Base-by-base conservation (phyloP, 2,329 filamentous ascomycete species). In the Ascochyta viciae-villosae region DNA sequence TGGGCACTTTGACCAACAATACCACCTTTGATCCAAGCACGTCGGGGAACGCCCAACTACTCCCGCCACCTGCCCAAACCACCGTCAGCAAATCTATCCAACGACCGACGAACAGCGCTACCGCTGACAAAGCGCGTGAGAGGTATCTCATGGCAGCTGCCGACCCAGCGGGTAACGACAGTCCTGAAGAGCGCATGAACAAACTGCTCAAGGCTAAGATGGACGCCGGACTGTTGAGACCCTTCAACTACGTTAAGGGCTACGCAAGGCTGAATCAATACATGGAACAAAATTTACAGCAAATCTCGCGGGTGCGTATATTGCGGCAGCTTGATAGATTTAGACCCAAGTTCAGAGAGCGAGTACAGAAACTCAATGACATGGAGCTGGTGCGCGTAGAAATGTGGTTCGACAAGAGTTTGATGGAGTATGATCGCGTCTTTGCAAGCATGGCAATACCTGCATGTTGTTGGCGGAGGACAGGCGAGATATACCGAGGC, bases 381-480 rank as follows among this genome's bases (percentile, higher is more conserved):
- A 90, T 97, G 74, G 92, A 99, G 76, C 85, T 99, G 24, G 89
- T 98, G 26, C 87, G 93, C 56, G 94, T 98, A 10, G 95, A 99
- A 78, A 97, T 98, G 92, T 98, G 95, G 94, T 98, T 99, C 72
- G 95, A 99, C 76, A 87, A 90, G 69, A 95, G 91, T 61, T 79
- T 99, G 65, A 95, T 98, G 90, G 95, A 98, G 73, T 98, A 98
- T 69, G 95, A 99, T 71, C 91, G 95, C 29, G 93, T 99, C 1
- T 99, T 99, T 79, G 95, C 95, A 2, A 96, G 92, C 74, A 99
- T 99, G 95, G 95, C 95, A 2, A 94, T 99, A 60, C 95, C 95
- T 0, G 95, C 95, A 13, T 99, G 95, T 77, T 96, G 94, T 74
- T 99, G 95, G 95, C 85, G 95, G 68, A 85, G 95, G 70, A 99